Conservation (phyloP, 805 yeast species). For the Suhomyces vadensis region DNA sequence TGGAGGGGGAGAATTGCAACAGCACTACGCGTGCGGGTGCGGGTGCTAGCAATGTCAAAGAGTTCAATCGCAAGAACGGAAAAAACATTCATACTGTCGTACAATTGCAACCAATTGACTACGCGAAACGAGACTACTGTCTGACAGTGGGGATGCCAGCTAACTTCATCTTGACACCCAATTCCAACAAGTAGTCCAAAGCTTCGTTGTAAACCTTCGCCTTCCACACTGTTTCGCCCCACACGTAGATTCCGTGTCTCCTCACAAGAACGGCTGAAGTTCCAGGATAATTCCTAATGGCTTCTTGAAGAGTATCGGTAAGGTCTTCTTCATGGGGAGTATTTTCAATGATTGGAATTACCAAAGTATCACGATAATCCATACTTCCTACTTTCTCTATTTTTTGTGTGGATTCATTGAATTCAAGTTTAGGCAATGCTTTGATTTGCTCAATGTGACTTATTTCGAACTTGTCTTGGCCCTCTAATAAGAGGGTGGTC, state of each 20-base stretch:
- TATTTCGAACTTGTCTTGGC: conserved; percentile 67
- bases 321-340: conserved; percentile 86
- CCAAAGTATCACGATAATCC: conserved; percentile 70
- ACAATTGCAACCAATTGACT: too few species aligned
- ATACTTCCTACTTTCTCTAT: conserved; percentile 66
- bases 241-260: conserved; percentile 93
- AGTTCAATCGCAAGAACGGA: too few species aligned
- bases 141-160: conserved; percentile 52
- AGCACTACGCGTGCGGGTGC: too few species aligned
- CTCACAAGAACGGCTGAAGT: conserved; percentile 87
- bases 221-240: conserved; percentile 92
- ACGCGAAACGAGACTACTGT: too few species aligned
- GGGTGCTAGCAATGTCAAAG: too few species aligned
- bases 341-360: conserved; percentile 89
- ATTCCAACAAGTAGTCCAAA: conserved; percentile 80
- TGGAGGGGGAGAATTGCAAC: too few species aligned
- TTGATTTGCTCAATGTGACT: conserved; percentile 88
- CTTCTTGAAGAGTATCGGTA: conserved; percentile 60
- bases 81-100: too few species aligned
- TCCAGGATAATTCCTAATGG: conserved; percentile 69
- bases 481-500: conserved; percentile 65
- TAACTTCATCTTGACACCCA: conserved; percentile 80
- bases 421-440: conserved; percentile 66
- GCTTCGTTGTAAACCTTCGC: conserved; percentile 94
- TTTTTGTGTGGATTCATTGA: conserved; percentile 30